A percentile compares a stretch with the other conserved stretches of the same genome.
These are phyloP conservation scores for Volvox carteri DNA, from an alignment of 163 green algal genomes.

Conservation along the genomic window DNA sequence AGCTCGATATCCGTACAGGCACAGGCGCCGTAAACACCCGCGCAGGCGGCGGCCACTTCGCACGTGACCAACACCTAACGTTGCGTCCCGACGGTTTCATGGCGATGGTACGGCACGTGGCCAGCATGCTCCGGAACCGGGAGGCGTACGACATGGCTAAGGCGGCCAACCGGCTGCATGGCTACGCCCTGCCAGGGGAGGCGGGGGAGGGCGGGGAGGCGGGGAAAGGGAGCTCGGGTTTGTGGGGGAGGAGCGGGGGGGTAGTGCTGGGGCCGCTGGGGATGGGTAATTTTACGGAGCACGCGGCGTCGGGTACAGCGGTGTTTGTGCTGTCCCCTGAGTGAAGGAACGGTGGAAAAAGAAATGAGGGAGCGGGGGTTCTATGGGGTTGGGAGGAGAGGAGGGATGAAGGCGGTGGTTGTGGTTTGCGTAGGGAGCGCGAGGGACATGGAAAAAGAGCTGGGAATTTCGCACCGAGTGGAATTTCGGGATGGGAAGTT, in stretches of 20 bases:
- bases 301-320: neutral
- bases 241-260: neutral
- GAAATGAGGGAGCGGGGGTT: too few species aligned
- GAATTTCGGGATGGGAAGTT: too few species aligned
- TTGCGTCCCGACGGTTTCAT: conserved; percentile 11
- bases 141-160: neutral
- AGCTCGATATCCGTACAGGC: neutral
- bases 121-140: conserved; percentile 15
- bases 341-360: neutral
- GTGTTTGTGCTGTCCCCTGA: conserved; percentile 2
- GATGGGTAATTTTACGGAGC: neutral
- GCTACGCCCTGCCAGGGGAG: conserved; percentile 19
- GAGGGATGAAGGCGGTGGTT: too few species aligned
- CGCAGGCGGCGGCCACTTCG: neutral
- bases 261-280: conserved; percentile 40
- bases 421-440: too few species aligned
- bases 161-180: neutral
- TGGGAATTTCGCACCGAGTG: too few species aligned
- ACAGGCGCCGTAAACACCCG: neutral
- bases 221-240: neutral
- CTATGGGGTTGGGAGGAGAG: too few species aligned
- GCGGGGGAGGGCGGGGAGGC: neutral
- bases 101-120: conserved; percentile 31
- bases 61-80: conserved; percentile 25
- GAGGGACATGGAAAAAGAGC: too few species aligned